Evolutionary conservation across 768 basidiomycete genomes (phyloP), one percentile per base, ranked within the genome.

Genomic region (Russula compacta): DNA sequence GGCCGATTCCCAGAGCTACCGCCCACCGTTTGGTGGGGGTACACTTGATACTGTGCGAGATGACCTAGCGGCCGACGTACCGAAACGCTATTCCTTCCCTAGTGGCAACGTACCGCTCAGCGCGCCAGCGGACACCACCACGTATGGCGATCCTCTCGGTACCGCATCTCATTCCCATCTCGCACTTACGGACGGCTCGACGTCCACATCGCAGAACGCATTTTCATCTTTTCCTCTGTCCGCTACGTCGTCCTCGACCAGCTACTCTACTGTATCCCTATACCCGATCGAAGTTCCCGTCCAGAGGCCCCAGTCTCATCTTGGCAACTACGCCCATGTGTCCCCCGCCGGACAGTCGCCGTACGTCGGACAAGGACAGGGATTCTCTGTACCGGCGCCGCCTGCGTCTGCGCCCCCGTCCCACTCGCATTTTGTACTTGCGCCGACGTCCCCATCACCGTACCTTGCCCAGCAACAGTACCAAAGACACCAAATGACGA

Each of bases 321-420:
- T 61, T 1, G 56, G 55, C 21, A 52, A 55, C 15, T 61, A 61
- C 10, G 33, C 44, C 12, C 49, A 61, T 21, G 55, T 57, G 29
- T 47, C 60, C 3, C 1, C 54, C 32, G 2, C 50, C 9, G 60
- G 44, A 32, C 56, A 57, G 8, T 53, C 55, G 24, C 50, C 43
- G 19, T 61, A 61, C 50, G n/a, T 61, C 6, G 60, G 56, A 32
- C 60, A 61, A 15, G 60, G 56, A n/a, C 51, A 63, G 4, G 52
- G 39, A 2, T 63, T 53, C 14, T 40, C 52, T 15, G 49, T 63
- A 48, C 56, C 52, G 47, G 53, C 53, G 4, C 53, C 53, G 10
- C 59, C 61, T 12, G 33, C 61, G 24, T 63, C 61, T 43, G 61
- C 61, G 46, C 61, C 61, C 29, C 61, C 61, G 14, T 58, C 61